Conservation (phyloP, 768 basidiomycete species). For the Boletus pseudo-olivaceus region DNA sequence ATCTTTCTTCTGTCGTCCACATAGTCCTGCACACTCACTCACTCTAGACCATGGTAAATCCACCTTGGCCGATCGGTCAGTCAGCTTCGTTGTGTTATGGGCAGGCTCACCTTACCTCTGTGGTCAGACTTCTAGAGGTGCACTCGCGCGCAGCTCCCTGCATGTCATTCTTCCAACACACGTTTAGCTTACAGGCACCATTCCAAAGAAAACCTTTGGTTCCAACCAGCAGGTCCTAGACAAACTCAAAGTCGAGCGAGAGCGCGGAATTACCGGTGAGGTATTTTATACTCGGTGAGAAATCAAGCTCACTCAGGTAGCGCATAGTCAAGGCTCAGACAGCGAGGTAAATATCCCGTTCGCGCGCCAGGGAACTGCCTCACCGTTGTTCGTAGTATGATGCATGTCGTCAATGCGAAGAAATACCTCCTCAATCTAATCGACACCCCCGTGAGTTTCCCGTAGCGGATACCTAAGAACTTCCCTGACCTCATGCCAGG, state of each 20-base stretch:
- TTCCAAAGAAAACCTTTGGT: constrained; percentile 58
- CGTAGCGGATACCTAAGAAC: too few relatives aligned
- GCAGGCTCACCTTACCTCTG: not conserved
- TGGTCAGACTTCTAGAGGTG: constrained; percentile 71
- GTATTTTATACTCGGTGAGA: not conserved
- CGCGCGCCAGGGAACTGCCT: not conserved
- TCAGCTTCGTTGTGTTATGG: constrained; percentile 3
- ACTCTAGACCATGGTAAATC: constrained; percentile 91
- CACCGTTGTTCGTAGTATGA: constrained; percentile 55
- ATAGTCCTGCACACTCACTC: constrained; percentile 1
- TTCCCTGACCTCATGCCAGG: constrained; percentile 39
- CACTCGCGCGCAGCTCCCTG: constrained; percentile 3
- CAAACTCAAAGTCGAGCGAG: constrained; percentile 94
- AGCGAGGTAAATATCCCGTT: constrained; percentile 55
- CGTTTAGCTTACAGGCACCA: constrained; percentile 81
- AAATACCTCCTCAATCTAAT: constrained; percentile 86
- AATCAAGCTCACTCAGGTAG: constrained; percentile 1
- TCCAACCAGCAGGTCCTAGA: constrained; percentile 85
- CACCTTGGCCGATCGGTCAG: constrained; percentile 82
- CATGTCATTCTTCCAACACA: constrained; percentile 8
- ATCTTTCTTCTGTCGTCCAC: not conserved
- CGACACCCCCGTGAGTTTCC: constrained; percentile 77
- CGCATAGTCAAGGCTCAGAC: constrained; percentile 89
- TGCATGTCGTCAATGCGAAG: constrained; percentile 53
- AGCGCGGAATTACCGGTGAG: constrained; percentile 90